Evolutionary conservation across 2,329 filamentous ascomycete genomes (phyloP), one percentile per base, ranked within the genome.

Genomic region (Grosmannia serpens): DNA sequence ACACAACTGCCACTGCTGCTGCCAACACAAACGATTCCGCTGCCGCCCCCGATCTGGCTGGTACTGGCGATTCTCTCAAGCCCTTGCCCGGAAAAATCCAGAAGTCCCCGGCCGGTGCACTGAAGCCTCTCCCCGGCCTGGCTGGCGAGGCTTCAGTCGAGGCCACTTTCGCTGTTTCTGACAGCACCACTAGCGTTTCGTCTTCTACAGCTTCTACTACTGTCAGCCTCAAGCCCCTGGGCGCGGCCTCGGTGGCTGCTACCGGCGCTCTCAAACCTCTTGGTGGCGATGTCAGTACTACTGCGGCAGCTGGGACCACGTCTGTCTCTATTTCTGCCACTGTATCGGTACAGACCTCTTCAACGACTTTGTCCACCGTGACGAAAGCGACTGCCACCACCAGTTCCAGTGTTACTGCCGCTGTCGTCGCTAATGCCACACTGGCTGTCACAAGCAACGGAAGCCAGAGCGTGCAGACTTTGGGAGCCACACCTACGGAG

Each of bases 91-190:
- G 60, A 4, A 22, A n/a, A 5, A 41, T 61, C 49, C 58, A 58
- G 55, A 56, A 58, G 15, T 26, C 27, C 2, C 31, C 27, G 17
- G 13, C 51, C 13, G 58, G 44, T 6, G 38, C 47, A 3, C 57
- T 63, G 31, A 62, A 62, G 61, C 60, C 58, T 2, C 60, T 63
- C 20, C 62, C 62, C 2, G 58, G 59, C 26, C 54, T 63, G 52
- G 60, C 57, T 29, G 52, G 56, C 8, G 53, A 47, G 5, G 27
- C 29, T 20, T 31, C 53, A 4, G 44, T 33, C 11, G 33, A 56
- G 24, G 44, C 31, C 26, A 24, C 38, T 15, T 7, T 20, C n/a
- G 27, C 13, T 9, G 22, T 11, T 6, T 50, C 47, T 13, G 10
- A 7, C 53, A 46, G 6, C 31, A 33, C 31, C 31, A 29, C 4